These are phyloP conservation scores for Imleria badia DNA, from an alignment of 768 basidiomycete genomes.

Conservation along the genomic window DNA sequence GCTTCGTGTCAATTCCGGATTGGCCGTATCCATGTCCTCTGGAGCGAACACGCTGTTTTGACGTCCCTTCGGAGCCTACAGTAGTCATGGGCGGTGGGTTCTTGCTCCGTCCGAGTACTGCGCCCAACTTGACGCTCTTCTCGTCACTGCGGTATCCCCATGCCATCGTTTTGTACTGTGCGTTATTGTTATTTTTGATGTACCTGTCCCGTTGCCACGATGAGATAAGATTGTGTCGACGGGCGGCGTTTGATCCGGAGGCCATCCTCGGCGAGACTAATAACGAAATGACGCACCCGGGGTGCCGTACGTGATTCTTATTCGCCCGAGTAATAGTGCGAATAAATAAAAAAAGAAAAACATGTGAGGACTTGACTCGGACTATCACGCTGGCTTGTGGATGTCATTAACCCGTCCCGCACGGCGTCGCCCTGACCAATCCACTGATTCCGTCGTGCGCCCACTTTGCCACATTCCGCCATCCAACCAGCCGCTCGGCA, in stretches of 20 bases:
- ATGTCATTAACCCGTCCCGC: not conserved
- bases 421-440: not conserved
- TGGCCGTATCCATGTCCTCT: not conserved
- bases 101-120: not conserved
- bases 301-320: slow-evolving; percentile 11
- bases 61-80: not conserved
- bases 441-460: not conserved
- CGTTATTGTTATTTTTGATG: not conserved
- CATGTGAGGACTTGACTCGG: not conserved
- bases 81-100: too few species aligned
- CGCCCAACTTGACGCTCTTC: not conserved
- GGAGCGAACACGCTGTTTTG: too few species aligned
- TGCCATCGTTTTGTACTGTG: not conserved
- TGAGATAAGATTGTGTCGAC: slow-evolving; percentile 25
- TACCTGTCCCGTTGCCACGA: slow-evolving; percentile 8
- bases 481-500: too few species aligned
- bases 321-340: not conserved
- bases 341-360: not conserved
- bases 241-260: slow-evolving; percentile 26
- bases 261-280: not conserved
- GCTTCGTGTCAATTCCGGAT: not conserved
- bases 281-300: slow-evolving; percentile 34
- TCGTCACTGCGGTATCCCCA: too few species aligned
- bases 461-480: too few species aligned
- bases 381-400: too few species aligned